These are phyloP conservation scores for Tetrahymena malaccensis DNA, from an alignment of 73 alveolate species.

Conservation along the genomic window DNA sequence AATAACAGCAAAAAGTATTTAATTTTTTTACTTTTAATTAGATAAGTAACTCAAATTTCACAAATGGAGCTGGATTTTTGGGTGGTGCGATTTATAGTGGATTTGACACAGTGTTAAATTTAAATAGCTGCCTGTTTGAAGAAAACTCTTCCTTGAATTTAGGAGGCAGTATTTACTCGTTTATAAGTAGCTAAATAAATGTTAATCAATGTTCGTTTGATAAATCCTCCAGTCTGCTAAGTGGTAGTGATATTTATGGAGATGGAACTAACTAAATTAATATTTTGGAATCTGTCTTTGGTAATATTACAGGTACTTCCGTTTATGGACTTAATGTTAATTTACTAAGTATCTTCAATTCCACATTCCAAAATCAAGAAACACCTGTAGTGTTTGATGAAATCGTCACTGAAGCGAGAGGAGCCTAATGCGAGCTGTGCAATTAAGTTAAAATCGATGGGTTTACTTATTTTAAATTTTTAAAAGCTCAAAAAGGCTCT, in stretches of 20 bases:
- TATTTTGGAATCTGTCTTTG: not conserved
- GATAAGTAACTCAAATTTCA: not conserved
- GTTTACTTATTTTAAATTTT: not conserved
- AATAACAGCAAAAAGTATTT: not conserved
- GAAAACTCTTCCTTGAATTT: not conserved
- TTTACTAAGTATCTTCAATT: not conserved
- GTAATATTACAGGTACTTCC: not conserved
- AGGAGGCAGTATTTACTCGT: not conserved
- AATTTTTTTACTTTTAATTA: not conserved
- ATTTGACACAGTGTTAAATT: not conserved
- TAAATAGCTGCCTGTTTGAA: not conserved
- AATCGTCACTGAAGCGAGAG: not conserved
- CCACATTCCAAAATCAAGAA: not conserved
- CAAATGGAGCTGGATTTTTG: not conserved
- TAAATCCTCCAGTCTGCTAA: not conserved
- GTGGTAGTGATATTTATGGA: not conserved
- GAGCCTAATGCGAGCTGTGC: not conserved
- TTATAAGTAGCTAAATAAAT: not conserved
- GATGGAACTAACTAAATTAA: not conserved
- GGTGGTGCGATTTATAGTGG: not conserved
- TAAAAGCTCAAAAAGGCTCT: not conserved
- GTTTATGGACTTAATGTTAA: not conserved
- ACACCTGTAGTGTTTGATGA: not conserved
- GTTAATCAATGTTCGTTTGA: not conserved
- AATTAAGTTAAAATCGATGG: not conserved